Percentiles rank a stretch among this genome's conserved stretches.
Conservation (phyloP, 768 basidiomycete genomes). For the Hygrocybe coccinea region DNA sequence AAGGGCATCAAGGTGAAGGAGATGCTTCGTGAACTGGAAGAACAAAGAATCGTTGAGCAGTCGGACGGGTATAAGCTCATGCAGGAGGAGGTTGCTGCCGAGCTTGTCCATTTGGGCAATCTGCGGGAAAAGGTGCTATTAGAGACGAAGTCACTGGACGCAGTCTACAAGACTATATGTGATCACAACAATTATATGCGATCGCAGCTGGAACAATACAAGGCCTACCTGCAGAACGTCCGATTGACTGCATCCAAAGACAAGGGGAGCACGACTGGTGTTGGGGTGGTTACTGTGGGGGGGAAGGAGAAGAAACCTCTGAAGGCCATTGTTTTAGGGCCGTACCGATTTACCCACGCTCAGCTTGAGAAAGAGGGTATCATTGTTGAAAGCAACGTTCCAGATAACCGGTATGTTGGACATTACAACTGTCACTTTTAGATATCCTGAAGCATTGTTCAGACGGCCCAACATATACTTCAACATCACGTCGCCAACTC, state of each 20-base stretch:
- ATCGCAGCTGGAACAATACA: conserved; percentile 97
- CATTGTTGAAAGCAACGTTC: conserved; percentile 98
- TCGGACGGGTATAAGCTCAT: conserved; percentile 86
- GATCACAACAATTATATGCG: conserved; percentile 98
- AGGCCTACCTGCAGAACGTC: conserved; percentile 97
- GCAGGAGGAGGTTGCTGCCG: conserved; percentile 95
- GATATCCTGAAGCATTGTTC: conserved; percentile 8
- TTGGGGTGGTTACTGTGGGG: conserved; percentile 92
- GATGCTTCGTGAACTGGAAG: conserved; percentile 94
- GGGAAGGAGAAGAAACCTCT: conserved; percentile 94
- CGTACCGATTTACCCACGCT: conserved; percentile 96
- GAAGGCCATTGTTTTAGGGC: conserved; percentile 85
- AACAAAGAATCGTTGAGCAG: conserved; percentile 78
- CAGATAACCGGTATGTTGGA: conserved; percentile 85
- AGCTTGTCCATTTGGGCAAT: conserved; percentile 94
- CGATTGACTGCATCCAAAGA: conserved; percentile 85
- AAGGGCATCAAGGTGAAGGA: conserved; percentile 99
- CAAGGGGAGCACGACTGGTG: conserved; percentile 80
- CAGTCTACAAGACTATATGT: conserved; percentile 98
- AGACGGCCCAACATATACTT: conserved; percentile 98
- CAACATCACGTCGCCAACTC: conserved; percentile 96
- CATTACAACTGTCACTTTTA: background rate
- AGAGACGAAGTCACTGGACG: conserved; percentile 89
- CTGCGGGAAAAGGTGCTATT: conserved; percentile 90
- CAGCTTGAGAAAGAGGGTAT: conserved; percentile 99